Evolutionary conservation across 768 basidiomycete genomes (phyloP).

Genomic region (Thelephora ganbajun): DNA sequence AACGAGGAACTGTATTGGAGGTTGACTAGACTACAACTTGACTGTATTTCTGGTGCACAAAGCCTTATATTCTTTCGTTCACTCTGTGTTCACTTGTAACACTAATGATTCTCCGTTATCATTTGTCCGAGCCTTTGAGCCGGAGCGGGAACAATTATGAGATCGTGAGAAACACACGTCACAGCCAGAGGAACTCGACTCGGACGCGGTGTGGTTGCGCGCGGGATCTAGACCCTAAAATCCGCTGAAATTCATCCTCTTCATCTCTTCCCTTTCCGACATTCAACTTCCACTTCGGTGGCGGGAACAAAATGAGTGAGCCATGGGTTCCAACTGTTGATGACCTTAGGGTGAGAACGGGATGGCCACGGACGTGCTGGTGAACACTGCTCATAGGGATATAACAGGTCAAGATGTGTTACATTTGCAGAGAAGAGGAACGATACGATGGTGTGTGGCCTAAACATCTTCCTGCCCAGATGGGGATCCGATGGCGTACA

Average conservation of each 20-base stretch:
- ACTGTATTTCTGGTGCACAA: too few relatives aligned
- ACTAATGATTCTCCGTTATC: too few relatives aligned
- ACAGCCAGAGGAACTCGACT: too few relatives aligned
- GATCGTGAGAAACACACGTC: too few relatives aligned
- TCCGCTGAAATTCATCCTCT: too few relatives aligned
- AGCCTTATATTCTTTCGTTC: too few relatives aligned
- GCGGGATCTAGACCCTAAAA: too few relatives aligned
- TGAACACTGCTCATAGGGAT: not conserved
- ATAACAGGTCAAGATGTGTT: constrained; percentile 55
- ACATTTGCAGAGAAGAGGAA: constrained; percentile 71
- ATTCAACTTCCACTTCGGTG: not conserved
- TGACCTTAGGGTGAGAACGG: constrained; percentile 16
- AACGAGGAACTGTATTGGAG: constrained; percentile 72
- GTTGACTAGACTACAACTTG: constrained; percentile 32
- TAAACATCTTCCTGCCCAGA: not conserved
- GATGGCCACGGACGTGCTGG: not conserved
- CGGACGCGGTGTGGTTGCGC: too few relatives aligned
- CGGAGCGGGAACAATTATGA: too few relatives aligned
- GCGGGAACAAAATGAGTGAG: not conserved
- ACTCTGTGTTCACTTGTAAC: too few relatives aligned
- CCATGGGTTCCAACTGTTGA: constrained; percentile 16
- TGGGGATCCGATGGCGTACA: not conserved
- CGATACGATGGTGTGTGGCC: constrained; percentile 24
- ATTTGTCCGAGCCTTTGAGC: too few relatives aligned
- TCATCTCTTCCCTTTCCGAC: not conserved